These are phyloP conservation scores for Beauveria scarabaeidicola DNA, from an alignment of 2,329 filamentous ascomycete genomes.

Conservation along the genomic window DNA sequence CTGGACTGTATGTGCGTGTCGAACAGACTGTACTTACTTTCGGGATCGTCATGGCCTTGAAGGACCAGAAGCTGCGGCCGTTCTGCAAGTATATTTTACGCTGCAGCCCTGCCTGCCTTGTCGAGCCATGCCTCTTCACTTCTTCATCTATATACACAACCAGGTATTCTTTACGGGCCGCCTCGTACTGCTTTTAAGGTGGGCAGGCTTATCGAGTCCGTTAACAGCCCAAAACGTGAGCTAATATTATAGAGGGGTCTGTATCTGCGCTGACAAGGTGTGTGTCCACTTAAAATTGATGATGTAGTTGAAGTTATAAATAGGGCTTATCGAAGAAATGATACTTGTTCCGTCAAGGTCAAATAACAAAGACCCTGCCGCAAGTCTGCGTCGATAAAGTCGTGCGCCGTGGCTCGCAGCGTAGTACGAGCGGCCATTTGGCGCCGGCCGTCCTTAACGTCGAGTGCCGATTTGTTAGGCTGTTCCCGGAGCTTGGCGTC, in stretches of 20 bases:
- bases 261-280: conserved; percentile 19
- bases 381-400: conserved; percentile 16
- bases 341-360: conserved; percentile 28
- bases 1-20: background rate
- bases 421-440: conserved; percentile 21
- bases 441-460: conserved; percentile 18
- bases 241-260: conserved; percentile 20
- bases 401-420: conserved; percentile 20
- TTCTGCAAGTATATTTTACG: background rate
- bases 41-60: background rate
- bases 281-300: conserved; percentile 25
- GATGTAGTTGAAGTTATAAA: conserved; percentile 23
- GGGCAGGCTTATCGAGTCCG: background rate
- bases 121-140: background rate
- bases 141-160: background rate
- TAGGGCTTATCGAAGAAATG: conserved; percentile 24
- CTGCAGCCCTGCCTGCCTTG: background rate
- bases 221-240: conserved; percentile 15
- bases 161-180: background rate
- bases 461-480: conserved; percentile 22
- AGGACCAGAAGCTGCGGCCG: background rate
- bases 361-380: conserved; percentile 24
- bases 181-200: background rate
- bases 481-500: conserved; percentile 25
- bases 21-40: background rate